These are phyloP conservation scores for Thyridium curvatum DNA, from an alignment of 2,329 filamentous ascomycete genomes.

Conservation along the genomic window DNA sequence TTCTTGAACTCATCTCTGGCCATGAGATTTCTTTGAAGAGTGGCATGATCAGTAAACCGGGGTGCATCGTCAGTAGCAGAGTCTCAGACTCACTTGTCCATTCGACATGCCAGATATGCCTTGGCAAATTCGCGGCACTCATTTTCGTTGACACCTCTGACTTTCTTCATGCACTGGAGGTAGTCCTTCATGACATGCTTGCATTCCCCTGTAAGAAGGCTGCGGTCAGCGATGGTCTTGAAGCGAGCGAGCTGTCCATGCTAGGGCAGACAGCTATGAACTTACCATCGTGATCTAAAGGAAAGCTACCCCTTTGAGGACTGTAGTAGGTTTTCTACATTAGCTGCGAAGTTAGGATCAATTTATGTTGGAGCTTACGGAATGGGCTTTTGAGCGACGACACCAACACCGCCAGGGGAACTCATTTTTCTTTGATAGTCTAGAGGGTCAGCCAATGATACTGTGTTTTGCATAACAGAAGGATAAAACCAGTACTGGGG, in stretches of 20 bases:
- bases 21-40: slow-evolving; percentile 72
- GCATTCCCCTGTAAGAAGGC: slow-evolving; percentile 66
- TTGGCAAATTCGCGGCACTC: slow-evolving; percentile 84
- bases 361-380: slow-evolving; percentile 18
- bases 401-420: slow-evolving; percentile 17
- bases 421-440: slow-evolving; percentile 13
- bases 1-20: slow-evolving; percentile 93
- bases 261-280: too few species aligned
- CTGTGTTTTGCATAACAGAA: too few species aligned
- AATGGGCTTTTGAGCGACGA: slow-evolving; percentile 18
- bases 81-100: slow-evolving; percentile 68
- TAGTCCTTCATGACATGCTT: slow-evolving; percentile 83
- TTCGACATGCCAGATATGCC: slow-evolving; percentile 81
- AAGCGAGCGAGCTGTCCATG: too few species aligned
- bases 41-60: slow-evolving; percentile 1
- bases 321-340: slow-evolving; percentile 34
- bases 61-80: not conserved
- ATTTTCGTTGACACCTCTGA: slow-evolving; percentile 77
- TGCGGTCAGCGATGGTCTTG: too few species aligned
- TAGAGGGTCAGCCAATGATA: too few species aligned
- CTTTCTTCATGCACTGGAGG: slow-evolving; percentile 78
- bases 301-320: slow-evolving; percentile 88
- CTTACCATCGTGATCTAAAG: slow-evolving; percentile 82
- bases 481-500: too few species aligned
- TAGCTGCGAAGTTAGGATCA: slow-evolving; percentile 1